phyloP scores from a whole-genome alignment of 2,329 filamentous ascomycete genomes.

The Hawksworthiomyces lignivorus region DNA sequence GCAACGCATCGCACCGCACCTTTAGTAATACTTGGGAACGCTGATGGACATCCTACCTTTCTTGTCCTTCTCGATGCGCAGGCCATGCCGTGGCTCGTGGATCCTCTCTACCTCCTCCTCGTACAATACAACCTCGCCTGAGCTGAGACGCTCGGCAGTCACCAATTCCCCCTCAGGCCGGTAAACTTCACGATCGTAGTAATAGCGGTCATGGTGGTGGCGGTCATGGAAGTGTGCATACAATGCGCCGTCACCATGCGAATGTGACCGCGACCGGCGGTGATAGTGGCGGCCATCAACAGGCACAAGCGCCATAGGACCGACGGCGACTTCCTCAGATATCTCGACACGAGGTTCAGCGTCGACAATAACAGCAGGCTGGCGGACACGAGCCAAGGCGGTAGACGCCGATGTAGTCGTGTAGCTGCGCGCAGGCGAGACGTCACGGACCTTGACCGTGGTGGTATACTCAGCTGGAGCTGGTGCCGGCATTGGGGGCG shows the following conservation, averaged over 20 bases:
- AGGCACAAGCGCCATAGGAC: conserved; percentile 34
- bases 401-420: conserved; percentile 21
- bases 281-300: conserved; percentile 17
- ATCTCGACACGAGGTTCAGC: conserved; percentile 23
- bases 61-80: conserved; percentile 78
- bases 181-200: conserved; percentile 20
- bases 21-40: conserved; percentile 61
- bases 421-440: conserved; percentile 33
- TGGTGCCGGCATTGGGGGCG: conserved; percentile 26
- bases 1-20: conserved; percentile 34
- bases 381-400: conserved; percentile 15
- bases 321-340: conserved; percentile 27
- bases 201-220: conserved; percentile 53
- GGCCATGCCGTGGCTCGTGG: conserved; percentile 45
- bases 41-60: conserved; percentile 93
- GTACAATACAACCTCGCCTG: conserved; percentile 57
- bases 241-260: conserved; percentile 53
- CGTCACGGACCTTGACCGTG: conserved; percentile 37
- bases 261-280: conserved; percentile 19
- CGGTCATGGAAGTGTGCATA: conserved; percentile 58
- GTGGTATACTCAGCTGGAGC: conserved; percentile 27
- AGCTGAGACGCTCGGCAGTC: conserved; percentile 47
- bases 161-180: conserved; percentile 48
- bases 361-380: conserved; percentile 35
- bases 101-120: conserved; percentile 51